Conservation (phyloP, 345 rosid genomes). For the Ceriops tagal region DNA sequence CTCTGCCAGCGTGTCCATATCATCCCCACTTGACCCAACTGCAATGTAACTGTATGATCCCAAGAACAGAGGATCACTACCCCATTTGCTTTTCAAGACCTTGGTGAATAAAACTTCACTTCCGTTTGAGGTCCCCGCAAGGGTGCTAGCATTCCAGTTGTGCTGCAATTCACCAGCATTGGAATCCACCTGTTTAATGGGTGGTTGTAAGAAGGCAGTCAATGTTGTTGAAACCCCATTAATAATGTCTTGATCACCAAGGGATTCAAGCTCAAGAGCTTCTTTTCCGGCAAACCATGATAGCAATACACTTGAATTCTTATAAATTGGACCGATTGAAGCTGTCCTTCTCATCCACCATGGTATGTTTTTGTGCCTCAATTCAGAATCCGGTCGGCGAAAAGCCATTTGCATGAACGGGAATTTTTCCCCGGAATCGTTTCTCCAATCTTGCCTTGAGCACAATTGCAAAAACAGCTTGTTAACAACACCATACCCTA, state of each 20-base stretch:
- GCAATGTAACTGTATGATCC: constrained; percentile 88
- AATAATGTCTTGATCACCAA: constrained; percentile 66
- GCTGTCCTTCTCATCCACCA: constrained; percentile 97
- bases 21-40: constrained; percentile 90
- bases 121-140: constrained; percentile 8
- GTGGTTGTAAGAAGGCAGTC: constrained; percentile 40
- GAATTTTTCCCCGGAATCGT: constrained; percentile 28
- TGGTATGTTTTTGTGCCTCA: constrained; percentile 58
- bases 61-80: constrained; percentile 72
- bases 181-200: constrained; percentile 13
- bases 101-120: constrained; percentile 38
- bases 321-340: constrained; percentile 64
- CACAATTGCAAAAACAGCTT: constrained; percentile 68
- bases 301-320: constrained; percentile 61
- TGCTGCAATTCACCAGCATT: constrained; percentile 20
- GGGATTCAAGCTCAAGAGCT: constrained; percentile 78
- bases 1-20: constrained; percentile 73
- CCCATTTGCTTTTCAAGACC: constrained; percentile 88
- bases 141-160: constrained; percentile 37
- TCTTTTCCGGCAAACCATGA: constrained; percentile 98
- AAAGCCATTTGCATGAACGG: constrained; percentile 77
- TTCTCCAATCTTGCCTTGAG: constrained; percentile 25
- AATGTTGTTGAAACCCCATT: constrained; percentile 59
- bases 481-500: constrained; percentile 93
- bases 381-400: constrained; percentile 47